These are phyloP conservation scores for Trichoderma oligosporum DNA, from an alignment of 2,329 filamentous ascomycete genomes.

Conservation along the genomic window DNA sequence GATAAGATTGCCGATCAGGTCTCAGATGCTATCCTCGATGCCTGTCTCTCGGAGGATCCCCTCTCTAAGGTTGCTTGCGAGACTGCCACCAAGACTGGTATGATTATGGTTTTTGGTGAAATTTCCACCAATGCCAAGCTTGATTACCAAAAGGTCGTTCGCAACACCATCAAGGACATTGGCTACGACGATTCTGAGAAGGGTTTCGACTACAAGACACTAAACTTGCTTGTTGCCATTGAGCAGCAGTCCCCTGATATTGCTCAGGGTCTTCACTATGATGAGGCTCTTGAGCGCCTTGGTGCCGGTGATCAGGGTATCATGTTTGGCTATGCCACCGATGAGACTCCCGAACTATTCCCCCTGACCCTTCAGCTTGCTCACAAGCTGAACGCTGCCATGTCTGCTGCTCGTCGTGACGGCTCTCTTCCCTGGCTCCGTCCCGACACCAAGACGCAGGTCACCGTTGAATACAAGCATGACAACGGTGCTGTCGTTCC, in stretches of 20 bases:
- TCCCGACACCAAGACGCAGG: conserved; percentile 99
- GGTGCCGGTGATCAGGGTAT: conserved; percentile 99
- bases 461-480: conserved; percentile 98
- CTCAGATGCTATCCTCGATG: conserved; percentile 97
- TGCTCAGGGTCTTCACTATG: conserved; percentile 97
- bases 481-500: conserved; percentile 92
- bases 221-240: conserved; percentile 96
- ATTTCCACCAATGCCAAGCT: conserved; percentile 94
- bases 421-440: conserved; percentile 89
- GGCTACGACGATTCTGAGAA: conserved; percentile 96
- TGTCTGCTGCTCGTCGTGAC: conserved; percentile 83
- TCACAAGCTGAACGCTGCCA: conserved; percentile 95
- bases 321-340: conserved; percentile 99
- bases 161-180: conserved; percentile 93
- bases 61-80: conserved; percentile 99
- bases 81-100: conserved; percentile 98
- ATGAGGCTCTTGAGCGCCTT: conserved; percentile 93
- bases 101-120: conserved; percentile 99
- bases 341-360: conserved; percentile 96
- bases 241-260: conserved; percentile 99
- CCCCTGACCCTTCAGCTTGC: conserved; percentile 90
- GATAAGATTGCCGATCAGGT: conserved; percentile 99
- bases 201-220: conserved; percentile 99
- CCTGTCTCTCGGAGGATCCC: conserved; percentile 89
- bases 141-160: conserved; percentile 98